Base-by-base conservation (phyloP, 2,329 filamentous ascomycete species). In the Trichoderma atrobrunneum region DNA sequence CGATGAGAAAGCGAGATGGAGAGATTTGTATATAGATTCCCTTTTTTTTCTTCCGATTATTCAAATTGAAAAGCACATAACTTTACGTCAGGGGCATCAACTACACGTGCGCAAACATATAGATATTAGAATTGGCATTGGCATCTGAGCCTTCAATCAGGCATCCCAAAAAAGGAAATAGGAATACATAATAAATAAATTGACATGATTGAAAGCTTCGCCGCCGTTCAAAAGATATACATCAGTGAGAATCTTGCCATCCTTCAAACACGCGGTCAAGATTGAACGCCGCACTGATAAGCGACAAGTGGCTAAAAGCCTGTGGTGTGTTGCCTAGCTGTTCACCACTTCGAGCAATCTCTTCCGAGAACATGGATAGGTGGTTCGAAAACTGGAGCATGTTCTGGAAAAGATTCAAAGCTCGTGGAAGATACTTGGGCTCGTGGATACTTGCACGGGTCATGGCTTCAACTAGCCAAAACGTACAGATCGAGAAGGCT, bases 281-380 rank as follows among this genome's bases (percentile, higher is more conserved):
- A 80, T 94, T 94, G 79, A 94, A 93, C 1, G 92, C 92, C 1
- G 92, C 92, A 78, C 90, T 93, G 76, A 94, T 89, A 77, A 93
- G 86, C 2, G 92, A 91, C 73, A 95, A 81, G 78, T 95, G 92
- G 75, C 90, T 93, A 76, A 94, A 94, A 0, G 92, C 92, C 81
- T 94, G 92, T 0, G 92, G 92, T 18, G 91, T 94, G 78, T 94
- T 94, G 1, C 92, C 92, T 72, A 94, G 84, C 82, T 94, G 92
- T 81, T 94, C 92, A 12, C 92, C 92, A 66, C 87, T 90, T 68
- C 90, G 85, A 6, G 91, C 88, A 76, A 94, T 94, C 82, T 94
- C 92, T 79, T 94, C 92, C 8, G 90, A 93, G 79, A 94, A 94
- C 88, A 94, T 94, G 76, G 87, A 87, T 70, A 94, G 81, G 79